Percentiles rank a stretch among this genome's conserved stretches.
phyloP scores from a whole-genome alignment of 306 rosid species.

The Geum urbanum region DNA sequence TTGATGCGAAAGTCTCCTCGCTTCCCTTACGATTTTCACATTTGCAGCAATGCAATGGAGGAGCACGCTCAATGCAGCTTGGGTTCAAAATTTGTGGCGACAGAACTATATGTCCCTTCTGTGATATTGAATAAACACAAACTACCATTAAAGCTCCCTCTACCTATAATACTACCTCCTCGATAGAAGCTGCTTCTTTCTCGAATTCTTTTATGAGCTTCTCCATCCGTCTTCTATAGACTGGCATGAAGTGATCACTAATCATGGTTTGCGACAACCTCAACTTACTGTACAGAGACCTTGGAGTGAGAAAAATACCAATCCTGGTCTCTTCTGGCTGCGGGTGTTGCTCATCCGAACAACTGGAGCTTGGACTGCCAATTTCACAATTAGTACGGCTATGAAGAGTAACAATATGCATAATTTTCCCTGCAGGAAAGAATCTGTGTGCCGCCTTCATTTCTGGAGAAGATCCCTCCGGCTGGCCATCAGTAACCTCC shows the following conservation, averaged over 20 bases:
- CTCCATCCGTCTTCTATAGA: slow-evolving; percentile 75
- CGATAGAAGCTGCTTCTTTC: slow-evolving; percentile 36
- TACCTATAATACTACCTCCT: slow-evolving; percentile 37
- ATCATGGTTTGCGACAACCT: slow-evolving; percentile 92
- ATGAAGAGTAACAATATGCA: slow-evolving; percentile 63
- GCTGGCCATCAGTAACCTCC: slow-evolving; percentile 47
- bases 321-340: slow-evolving; percentile 45
- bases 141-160: not conserved
- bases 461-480: slow-evolving; percentile 45
- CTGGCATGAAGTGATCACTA: slow-evolving; percentile 94
- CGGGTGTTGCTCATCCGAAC: slow-evolving; percentile 33
- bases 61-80: not conserved
- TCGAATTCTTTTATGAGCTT: slow-evolving; percentile 68
- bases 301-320: slow-evolving; percentile 74
- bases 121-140: slow-evolving; percentile 10
- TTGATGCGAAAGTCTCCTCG: not conserved
- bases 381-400: slow-evolving; percentile 33
- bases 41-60: not conserved
- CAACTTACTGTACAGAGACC: slow-evolving; percentile 74
- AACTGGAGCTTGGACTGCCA: slow-evolving; percentile 41
- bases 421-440: slow-evolving; percentile 85
- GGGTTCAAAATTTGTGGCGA: not conserved
- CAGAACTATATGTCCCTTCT: not conserved
- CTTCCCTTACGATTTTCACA: not conserved
- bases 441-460: slow-evolving; percentile 72